Evolutionary conservation across 345 rosid species (phyloP).

Genomic region (Eutrema heterophyllum): DNA sequence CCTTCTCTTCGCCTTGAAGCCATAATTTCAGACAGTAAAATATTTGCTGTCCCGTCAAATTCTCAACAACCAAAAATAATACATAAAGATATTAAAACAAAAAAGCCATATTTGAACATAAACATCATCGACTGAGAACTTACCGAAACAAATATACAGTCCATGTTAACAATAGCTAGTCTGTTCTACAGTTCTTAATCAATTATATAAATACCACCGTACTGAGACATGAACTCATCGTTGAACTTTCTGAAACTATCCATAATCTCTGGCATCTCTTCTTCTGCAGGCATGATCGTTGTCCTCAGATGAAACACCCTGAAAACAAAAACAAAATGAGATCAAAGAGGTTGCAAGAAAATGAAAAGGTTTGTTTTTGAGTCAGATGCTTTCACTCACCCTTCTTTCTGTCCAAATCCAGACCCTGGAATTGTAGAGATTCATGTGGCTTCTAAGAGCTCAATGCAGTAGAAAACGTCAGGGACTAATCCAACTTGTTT

Average conservation of each 20-base stretch:
- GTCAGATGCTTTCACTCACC: slow-evolving; percentile 37
- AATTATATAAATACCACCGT: no score
- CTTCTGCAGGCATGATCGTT: slow-evolving; percentile 92
- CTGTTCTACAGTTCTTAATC: no score
- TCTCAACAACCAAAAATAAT: no score
- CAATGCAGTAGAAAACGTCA: slow-evolving; percentile 94
- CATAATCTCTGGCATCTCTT: slow-evolving; percentile 94
- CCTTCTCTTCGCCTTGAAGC: no score
- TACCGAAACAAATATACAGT: no score
- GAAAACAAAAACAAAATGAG: neutral
- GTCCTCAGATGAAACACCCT: slow-evolving; percentile 96
- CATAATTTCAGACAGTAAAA: no score
- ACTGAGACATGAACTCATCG: slow-evolving; percentile 88
- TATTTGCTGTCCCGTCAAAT: no score
- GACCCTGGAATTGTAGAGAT: slow-evolving; percentile 99
- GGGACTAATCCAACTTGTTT: slow-evolving; percentile 75
- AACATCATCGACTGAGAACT: no score
- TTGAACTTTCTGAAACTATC: slow-evolving; percentile 91
- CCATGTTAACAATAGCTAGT: no score
- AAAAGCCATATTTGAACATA: no score
- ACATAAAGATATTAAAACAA: no score
- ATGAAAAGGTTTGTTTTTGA: neutral
- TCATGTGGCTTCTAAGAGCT: slow-evolving; percentile 94
- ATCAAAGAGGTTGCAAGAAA: neutral
- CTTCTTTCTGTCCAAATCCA: slow-evolving; percentile 97